phyloP scores from a whole-genome alignment of 2,329 filamentous ascomycete genomes.

The Blumeria hordei region DNA sequence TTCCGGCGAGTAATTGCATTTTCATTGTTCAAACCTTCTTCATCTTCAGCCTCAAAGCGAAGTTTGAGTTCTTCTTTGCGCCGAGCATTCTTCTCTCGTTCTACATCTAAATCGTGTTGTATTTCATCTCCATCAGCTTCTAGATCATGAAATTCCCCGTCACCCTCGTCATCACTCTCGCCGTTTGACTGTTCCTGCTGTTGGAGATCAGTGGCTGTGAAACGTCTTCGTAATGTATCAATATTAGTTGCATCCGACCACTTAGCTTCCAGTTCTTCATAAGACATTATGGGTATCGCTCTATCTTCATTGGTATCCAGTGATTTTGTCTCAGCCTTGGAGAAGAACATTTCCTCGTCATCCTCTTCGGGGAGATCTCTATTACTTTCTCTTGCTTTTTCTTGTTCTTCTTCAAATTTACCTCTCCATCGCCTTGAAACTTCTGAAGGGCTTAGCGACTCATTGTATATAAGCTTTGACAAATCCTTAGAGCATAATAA shows the following conservation, averaged over 20 bases:
- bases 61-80: constrained; percentile 86
- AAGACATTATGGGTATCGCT: constrained; percentile 55
- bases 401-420: constrained; percentile 22
- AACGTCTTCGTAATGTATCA: constrained; percentile 47
- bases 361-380: constrained; percentile 29
- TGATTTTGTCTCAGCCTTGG: constrained; percentile 37
- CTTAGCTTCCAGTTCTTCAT: constrained; percentile 56
- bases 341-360: constrained; percentile 38
- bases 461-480: constrained; percentile 72
- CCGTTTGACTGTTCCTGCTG: constrained; percentile 26
- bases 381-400: constrained; percentile 32
- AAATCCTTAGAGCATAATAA: constrained; percentile 63
- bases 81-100: constrained; percentile 73
- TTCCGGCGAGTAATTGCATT: constrained; percentile 55
- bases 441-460: constrained; percentile 47
- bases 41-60: constrained; percentile 90
- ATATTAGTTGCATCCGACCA: constrained; percentile 66
- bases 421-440: constrained; percentile 64
- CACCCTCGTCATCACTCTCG: constrained; percentile 40
- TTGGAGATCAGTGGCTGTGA: constrained; percentile 43
- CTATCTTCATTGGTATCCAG: constrained; percentile 53
- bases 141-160: constrained; percentile 66
- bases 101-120: constrained; percentile 41
- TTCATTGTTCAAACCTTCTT: constrained; percentile 85
- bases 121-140: constrained; percentile 46